Evolutionary conservation across 2,329 filamentous ascomycete genomes (phyloP), one percentile per base, ranked within the genome.

Genomic region (Cordyceps militaris): DNA sequence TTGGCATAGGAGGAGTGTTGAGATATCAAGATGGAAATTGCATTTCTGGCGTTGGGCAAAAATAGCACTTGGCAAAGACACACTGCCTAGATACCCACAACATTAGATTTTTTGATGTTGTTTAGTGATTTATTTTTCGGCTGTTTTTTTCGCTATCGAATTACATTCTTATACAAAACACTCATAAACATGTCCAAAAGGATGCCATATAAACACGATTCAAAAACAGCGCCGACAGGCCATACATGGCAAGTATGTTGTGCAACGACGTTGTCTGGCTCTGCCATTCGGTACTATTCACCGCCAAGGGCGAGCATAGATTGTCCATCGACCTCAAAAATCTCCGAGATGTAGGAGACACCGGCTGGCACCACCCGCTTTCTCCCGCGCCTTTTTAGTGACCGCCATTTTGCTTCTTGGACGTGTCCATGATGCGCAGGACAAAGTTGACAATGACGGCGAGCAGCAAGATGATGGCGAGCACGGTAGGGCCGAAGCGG

Each of bases 361-460:
- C 34, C 34, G 5, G 32, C 32, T 5, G 4, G 32, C 14, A 5
- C 32, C 7, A 9, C 32, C 7, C 32, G 32, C 32, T 14, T 13
- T 34, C 32, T 34, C 14, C n/a, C 21, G 16, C 6, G 1, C 4
- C n/a, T 16, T 3, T 32, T 34, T 61, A 61, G 46, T 60, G 40
- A 49, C 62, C 63, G 42, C 64, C 60, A 48, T 68, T 66, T 60
- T 74, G 66, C 67, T 73, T 74, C 66, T 74, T 73, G 44, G 71
- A 70, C 59, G 70, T 68, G 42, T 74, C 72, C 61, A 66, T 72
- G 58, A 91, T 85, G 63, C 91, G 82, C 69, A 99, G 76, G 38
- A 96, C 86, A 71, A 99, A 97, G 78, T 99, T 99, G 68, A 97
- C 89, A 56, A 97, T 79, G n/a, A 99, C 90, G 14, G 93, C 94